Evolutionary conservation across 352 stramenopile species (phyloP).

Genomic region (Phytophthora ramorum): DNA sequence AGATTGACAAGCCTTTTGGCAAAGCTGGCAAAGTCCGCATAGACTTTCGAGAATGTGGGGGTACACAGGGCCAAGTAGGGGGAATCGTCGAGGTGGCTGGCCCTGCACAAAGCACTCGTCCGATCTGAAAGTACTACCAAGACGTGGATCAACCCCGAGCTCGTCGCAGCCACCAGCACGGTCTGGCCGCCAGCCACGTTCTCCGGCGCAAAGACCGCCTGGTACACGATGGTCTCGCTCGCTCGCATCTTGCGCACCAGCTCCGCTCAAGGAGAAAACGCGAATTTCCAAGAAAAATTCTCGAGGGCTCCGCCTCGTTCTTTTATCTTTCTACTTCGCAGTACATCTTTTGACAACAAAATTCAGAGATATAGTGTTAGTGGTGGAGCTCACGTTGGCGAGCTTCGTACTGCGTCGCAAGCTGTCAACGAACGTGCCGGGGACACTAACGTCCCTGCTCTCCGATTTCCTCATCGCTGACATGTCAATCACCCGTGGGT

Average conservation of each 20-base stretch:
- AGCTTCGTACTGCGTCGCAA: not conserved
- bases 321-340: no score
- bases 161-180: slow-evolving; percentile 72
- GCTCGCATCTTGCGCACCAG: slow-evolving; percentile 63
- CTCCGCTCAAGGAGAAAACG: no score
- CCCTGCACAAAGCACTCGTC: no score
- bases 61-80: slow-evolving; percentile 58
- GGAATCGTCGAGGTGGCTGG: slow-evolving; percentile 44
- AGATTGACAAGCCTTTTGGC: slow-evolving; percentile 77
- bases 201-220: slow-evolving; percentile 57
- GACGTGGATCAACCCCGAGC: slow-evolving; percentile 63
- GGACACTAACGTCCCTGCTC: not conserved
- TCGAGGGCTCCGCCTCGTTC: no score
- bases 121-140: no score
- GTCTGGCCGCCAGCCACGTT: slow-evolving; percentile 34
- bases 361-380: not conserved
- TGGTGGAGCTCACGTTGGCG: not conserved
- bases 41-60: slow-evolving; percentile 45
- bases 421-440: not conserved
- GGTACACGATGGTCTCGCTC: slow-evolving; percentile 62
- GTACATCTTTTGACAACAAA: not conserved
- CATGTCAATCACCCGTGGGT: slow-evolving; percentile 1
- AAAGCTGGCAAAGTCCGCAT: slow-evolving; percentile 82
- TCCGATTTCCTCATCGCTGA: not conserved
- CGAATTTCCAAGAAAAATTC: no score